phyloP scores from a whole-genome alignment of 441 rosid genomes.

The Dalechampia spathulata region DNA sequence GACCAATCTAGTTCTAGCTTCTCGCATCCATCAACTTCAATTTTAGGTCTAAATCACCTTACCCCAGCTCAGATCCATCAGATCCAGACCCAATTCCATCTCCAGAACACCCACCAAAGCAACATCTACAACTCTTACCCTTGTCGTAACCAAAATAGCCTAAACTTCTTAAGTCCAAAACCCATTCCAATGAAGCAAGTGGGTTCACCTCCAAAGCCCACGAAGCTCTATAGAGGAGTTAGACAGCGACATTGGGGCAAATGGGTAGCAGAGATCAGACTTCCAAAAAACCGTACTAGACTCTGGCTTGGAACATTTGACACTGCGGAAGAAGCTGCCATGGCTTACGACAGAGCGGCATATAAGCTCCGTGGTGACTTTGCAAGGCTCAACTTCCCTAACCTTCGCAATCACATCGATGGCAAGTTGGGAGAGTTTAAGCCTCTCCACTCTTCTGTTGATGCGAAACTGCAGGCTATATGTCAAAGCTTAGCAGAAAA shows the following conservation, averaged over 20 bases:
- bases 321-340: slow-evolving; percentile 83
- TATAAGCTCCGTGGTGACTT: slow-evolving; percentile 74
- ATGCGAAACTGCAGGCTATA: slow-evolving; percentile 74
- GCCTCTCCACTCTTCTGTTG: slow-evolving; percentile 79
- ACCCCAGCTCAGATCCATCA: slow-evolving; percentile 60
- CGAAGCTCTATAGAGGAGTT: slow-evolving; percentile 78
- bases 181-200: slow-evolving; percentile 58
- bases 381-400: slow-evolving; percentile 81
- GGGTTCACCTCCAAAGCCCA: slow-evolving; percentile 32
- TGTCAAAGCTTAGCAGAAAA: slow-evolving; percentile 44
- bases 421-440: slow-evolving; percentile 45
- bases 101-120: slow-evolving; percentile 18
- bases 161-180: slow-evolving; percentile 37
- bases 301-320: slow-evolving; percentile 96
- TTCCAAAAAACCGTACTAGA: slow-evolving; percentile 83
- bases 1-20: slow-evolving; percentile 1
- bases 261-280: slow-evolving; percentile 96
- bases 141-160: background rate
- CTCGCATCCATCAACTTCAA: slow-evolving; percentile 33
- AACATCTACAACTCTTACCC: no score
- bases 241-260: slow-evolving; percentile 98
- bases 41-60: slow-evolving; percentile 49
- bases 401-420: slow-evolving; percentile 36
- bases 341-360: slow-evolving; percentile 89
- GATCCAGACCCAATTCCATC: slow-evolving; percentile 52